Evolutionary conservation across 805 yeast species (phyloP), one percentile per base, ranked within the genome.

Genomic region (Metschnikowia arizonensis): DNA sequence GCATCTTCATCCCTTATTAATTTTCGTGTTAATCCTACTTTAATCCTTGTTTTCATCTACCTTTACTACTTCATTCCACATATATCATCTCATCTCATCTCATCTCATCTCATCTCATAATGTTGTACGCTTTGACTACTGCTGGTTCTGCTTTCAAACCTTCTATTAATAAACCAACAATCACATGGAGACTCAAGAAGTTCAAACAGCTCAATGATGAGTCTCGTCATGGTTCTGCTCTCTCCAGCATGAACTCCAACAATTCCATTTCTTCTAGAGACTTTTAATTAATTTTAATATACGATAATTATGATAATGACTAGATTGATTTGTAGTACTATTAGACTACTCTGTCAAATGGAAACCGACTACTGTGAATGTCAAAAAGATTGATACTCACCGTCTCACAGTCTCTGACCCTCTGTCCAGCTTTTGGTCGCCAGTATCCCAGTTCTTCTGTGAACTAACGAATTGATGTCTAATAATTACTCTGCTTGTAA

Each of bases 141-240:
- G 64, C 65, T 4, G 68, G 67, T n/a, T 65, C 73, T 5, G 65
- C 69, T 8, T 68, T 68, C 58, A 62, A 59, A 50, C 71, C 72
- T 8, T 63, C 72, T 7, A 44, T 65, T 33, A 60, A 56, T 47
- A 64, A 53, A 46, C 66, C 65, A 10, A 45, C 55, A 35, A 60
- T 55, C 50, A 60, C 72, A 9, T 66, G 73, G 71, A 59, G 72
- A 52, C 60, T 69, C 47, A 56, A 54, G 44, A 66, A 65, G 49
- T 68, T 68, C 55, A 68, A 62, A 52, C 55, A 60, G 32, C 57
- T 46, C 42, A 46, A 37, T 39, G 42, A 15, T 24, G 37, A 40
- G 21, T 50, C 54, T 6, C 51, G 47, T 25, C 43, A 35, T 12
- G 33, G 28, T 9, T 50, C 53, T 3, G 40, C 49, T 8, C 49